A percentile compares a stretch with the other conserved stretches of the same genome.
These are phyloP conservation scores for Albizia julibrissin DNA, from an alignment of 306 rosid species.

Conservation along the genomic window DNA sequence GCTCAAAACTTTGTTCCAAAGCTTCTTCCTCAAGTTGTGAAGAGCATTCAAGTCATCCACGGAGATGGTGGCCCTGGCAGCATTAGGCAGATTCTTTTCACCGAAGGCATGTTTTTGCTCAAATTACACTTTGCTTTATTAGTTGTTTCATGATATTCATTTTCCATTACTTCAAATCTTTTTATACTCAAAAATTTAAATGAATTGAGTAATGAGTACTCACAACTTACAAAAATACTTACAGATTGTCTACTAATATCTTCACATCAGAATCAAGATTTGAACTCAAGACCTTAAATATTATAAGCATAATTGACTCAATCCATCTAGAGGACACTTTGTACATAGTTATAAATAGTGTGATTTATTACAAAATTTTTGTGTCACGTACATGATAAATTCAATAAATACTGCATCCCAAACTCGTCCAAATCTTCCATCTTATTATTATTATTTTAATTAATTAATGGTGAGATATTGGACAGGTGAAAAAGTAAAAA, in stretches of 20 bases:
- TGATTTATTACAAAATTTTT: too few species aligned
- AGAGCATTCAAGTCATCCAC: conserved; percentile 47
- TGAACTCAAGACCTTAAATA: too few species aligned
- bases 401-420: not conserved
- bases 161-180: too few species aligned
- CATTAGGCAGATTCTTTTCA: conserved; percentile 46
- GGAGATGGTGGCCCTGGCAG: conserved; percentile 56
- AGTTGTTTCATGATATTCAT: not conserved
- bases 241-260: too few species aligned
- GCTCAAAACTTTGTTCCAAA: conserved; percentile 39
- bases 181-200: too few species aligned
- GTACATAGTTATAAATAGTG: too few species aligned
- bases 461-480: not conserved
- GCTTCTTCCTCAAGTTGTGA: conserved; percentile 48
- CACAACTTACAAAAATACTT: too few species aligned
- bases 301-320: too few species aligned
- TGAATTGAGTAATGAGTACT: too few species aligned
- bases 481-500: conserved; percentile 11
- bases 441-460: not conserved
- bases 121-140: not conserved
- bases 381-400: not conserved
- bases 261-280: too few species aligned
- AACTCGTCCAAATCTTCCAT: not conserved
- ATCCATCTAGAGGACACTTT: too few species aligned
- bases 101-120: conserved; percentile 35